Percentiles rank a stretch among this genome's conserved stretches.
phyloP scores from a whole-genome alignment of 192 early-diverging fungal genomes.

The Spinellus fusiger region DNA sequence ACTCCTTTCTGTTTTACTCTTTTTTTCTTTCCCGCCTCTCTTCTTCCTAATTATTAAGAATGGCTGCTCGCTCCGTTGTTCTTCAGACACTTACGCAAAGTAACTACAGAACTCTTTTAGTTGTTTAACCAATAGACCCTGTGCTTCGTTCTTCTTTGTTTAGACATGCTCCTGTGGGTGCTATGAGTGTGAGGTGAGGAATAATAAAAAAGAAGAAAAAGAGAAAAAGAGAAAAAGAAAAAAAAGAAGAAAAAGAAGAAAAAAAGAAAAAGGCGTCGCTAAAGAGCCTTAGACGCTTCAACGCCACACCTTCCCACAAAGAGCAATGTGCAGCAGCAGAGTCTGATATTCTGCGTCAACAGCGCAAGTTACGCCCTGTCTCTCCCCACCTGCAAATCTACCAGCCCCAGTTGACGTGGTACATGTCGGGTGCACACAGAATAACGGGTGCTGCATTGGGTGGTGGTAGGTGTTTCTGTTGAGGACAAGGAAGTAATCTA shows the following conservation, averaged over 20 bases:
- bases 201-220: too few species aligned
- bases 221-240: slow-evolving; percentile 17
- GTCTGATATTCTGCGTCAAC: slow-evolving; percentile 38
- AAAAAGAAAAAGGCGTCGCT: background rate
- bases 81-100: slow-evolving; percentile 9
- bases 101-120: background rate
- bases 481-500: slow-evolving; percentile 1
- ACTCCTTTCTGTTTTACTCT: background rate
- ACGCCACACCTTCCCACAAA: slow-evolving; percentile 7
- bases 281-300: slow-evolving; percentile 29
- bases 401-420: slow-evolving; percentile 84
- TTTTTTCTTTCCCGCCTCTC: background rate
- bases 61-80: slow-evolving; percentile 8
- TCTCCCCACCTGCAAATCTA: slow-evolving; percentile 87
- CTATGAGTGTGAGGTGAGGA: slow-evolving; percentile 1
- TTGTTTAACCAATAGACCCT: background rate
- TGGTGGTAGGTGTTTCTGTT: slow-evolving; percentile 45
- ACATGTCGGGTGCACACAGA: slow-evolving; percentile 67
- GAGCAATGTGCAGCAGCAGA: slow-evolving; percentile 32
- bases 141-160: background rate
- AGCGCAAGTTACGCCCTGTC: slow-evolving; percentile 65
- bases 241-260: slow-evolving; percentile 6
- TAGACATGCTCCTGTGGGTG: background rate
- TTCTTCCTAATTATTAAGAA: background rate
- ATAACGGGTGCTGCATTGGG: slow-evolving; percentile 68